These are phyloP conservation scores for Ilyonectria robusta DNA, from an alignment of 2,329 filamentous ascomycete species.

Conservation along the genomic window DNA sequence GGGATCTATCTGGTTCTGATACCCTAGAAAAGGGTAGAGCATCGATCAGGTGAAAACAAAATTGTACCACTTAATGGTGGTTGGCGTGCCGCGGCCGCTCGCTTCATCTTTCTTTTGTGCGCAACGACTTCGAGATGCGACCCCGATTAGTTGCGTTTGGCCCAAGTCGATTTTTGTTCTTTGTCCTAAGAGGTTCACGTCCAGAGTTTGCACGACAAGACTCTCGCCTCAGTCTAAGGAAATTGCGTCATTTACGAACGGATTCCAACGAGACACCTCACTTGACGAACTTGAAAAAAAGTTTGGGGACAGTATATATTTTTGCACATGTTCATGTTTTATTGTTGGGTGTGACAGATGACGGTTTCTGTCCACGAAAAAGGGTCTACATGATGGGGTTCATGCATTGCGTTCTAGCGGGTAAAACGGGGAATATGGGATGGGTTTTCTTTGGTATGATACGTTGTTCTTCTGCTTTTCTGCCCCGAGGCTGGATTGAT, in stretches of 20 bases:
- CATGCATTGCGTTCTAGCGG: conserved; percentile 57
- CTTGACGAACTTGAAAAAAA: conserved; percentile 38
- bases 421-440: conserved; percentile 49
- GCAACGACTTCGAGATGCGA: conserved; percentile 29
- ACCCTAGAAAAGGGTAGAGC: conserved; percentile 19
- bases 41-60: conserved; percentile 21
- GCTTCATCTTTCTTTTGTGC: conserved; percentile 36
- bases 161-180: conserved; percentile 29
- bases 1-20: conserved; percentile 2
- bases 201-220: neutral
- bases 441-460: conserved; percentile 42
- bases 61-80: conserved; percentile 29
- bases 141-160: conserved; percentile 24
- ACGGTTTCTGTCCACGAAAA: conserved; percentile 46
- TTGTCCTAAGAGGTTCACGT: conserved; percentile 24
- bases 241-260: too few species aligned
- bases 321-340: conserved; percentile 40
- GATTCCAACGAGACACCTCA: conserved; percentile 12
- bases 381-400: conserved; percentile 52
- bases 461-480: conserved; percentile 31
- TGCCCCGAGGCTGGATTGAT: conserved; percentile 23
- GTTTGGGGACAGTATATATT: conserved; percentile 51
- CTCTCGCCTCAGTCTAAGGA: neutral
- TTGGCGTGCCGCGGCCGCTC: conserved; percentile 29
- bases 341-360: conserved; percentile 42